Percentiles rank a stretch among this genome's conserved stretches.
Evolutionary conservation across 1,284 basidiomycete genomes (phyloP).

Genomic region (Ceratobasidium sp.): DNA sequence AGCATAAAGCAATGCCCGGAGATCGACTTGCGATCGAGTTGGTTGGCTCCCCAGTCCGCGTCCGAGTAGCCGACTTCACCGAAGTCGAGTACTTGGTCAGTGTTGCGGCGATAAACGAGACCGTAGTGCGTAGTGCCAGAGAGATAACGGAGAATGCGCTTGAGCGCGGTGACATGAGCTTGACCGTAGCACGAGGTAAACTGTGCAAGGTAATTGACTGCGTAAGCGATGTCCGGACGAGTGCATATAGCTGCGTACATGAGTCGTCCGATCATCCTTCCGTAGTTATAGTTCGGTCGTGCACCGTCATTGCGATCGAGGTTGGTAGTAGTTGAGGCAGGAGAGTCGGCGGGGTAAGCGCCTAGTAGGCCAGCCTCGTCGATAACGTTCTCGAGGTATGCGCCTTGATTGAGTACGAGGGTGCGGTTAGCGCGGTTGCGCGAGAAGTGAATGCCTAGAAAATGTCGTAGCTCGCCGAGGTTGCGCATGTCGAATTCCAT

Average conservation of each 20-base stretch:
- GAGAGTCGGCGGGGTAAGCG: slow-evolving; percentile 18
- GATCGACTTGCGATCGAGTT: slow-evolving; percentile 49
- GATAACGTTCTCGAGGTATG: slow-evolving; percentile 25
- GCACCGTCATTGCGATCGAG: neutral
- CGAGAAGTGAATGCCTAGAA: slow-evolving; percentile 41
- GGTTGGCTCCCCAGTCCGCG: slow-evolving; percentile 35
- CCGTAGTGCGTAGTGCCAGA: slow-evolving; percentile 52
- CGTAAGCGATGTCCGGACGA: slow-evolving; percentile 56
- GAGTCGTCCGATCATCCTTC: neutral
- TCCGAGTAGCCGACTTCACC: slow-evolving; percentile 33
- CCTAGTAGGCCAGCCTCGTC: neutral
- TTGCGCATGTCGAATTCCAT: slow-evolving; percentile 29
- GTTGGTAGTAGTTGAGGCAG: neutral
- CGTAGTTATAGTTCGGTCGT: slow-evolving; percentile 14
- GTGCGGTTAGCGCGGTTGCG: neutral
- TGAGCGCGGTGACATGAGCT: slow-evolving; percentile 58
- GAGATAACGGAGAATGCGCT: slow-evolving; percentile 59
- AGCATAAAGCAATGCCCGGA: slow-evolving; percentile 53
- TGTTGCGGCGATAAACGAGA: neutral
- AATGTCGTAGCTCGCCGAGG: slow-evolving; percentile 15
- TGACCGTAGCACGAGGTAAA: slow-evolving; percentile 58
- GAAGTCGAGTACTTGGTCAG: neutral
- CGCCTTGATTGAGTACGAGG: slow-evolving; percentile 4
- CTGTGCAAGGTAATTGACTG: slow-evolving; percentile 59
- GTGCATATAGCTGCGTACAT: neutral